Base-by-base conservation (phyloP, 495 filamentous ascomycete species). In the Pseudevernia furfuracea region DNA sequence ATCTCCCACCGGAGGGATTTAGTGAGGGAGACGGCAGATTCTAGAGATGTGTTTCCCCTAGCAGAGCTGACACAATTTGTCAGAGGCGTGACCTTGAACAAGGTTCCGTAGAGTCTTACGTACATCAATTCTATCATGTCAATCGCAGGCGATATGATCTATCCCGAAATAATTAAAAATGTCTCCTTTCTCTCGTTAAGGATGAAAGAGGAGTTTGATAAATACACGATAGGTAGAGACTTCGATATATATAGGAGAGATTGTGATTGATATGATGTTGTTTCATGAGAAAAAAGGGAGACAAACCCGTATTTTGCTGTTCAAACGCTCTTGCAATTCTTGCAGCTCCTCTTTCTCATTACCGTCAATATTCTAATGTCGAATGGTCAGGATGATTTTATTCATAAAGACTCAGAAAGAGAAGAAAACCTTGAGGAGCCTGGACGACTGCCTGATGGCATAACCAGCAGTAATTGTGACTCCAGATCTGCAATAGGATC, bases 91-190 rank as follows among this genome's bases (percentile, higher is more conserved):
- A 10, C 17, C 19, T 32, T 67, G 11, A 71, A 68, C 39, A 60
- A 32, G 60, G 43, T 12, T 32, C 12, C 32, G 38, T 30, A 37
- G 19, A 32, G 23, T 10, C 9, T 34, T 39, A 76, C 81, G 71
- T 75, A 92, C 87, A 94, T 95, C 67, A 97, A 79, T 72, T 96
- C 91, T 62, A 97, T 94, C 80, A 96, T 84, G 70, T 97, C 91
- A 70, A 97, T 95, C 3, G 92, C 88, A 7, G 92, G 92, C 30
- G 90, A 90, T 48, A 97, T 87, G 61, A 97, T 92, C 88, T 91
- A 63, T 0, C 4, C 28, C 2, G 12, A 52, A 28, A 34, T 30
- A 21, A 17, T 39, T 21, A 25, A 49, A 12, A 23, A 21, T 21
- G 52, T 19, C 17, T 21, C 17, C 14, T 55, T 55, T 7, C 15